These are phyloP conservation scores for Cytospora schulzeri DNA, from an alignment of 2,329 filamentous ascomycete species.

Conservation along the genomic window DNA sequence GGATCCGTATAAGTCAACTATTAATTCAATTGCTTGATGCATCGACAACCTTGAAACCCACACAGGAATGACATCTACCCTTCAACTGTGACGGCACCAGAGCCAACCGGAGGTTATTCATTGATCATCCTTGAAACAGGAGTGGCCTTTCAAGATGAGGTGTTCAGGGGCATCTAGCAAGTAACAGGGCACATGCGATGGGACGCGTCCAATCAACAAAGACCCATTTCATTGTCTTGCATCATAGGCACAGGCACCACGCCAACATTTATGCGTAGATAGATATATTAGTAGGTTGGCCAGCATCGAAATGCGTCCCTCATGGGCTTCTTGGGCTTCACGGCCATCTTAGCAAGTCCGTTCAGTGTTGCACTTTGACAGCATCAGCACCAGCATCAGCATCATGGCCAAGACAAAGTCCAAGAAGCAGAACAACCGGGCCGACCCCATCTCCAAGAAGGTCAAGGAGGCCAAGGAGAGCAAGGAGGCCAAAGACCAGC, in stretches of 20 bases:
- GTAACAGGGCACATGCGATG: neutral
- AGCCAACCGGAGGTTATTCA: neutral
- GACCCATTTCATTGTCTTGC: conserved; percentile 3
- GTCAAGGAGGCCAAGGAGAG: conserved; percentile 4
- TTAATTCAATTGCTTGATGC: no score
- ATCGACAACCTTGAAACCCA: neutral
- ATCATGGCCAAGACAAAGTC: conserved; percentile 20
- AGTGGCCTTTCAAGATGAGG: neutral
- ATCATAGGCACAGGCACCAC: neutral
- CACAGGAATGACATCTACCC: neutral
- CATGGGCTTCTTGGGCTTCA: neutral
- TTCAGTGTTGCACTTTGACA: neutral
- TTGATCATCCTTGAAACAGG: neutral
- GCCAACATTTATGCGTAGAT: neutral
- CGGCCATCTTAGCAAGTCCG: neutral
- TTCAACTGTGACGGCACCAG: neutral
- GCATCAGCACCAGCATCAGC: neutral
- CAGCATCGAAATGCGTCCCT: neutral
- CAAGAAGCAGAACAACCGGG: conserved; percentile 25
- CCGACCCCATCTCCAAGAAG: conserved; percentile 24
- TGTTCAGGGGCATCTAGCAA: neutral
- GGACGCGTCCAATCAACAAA: conserved; percentile 8
- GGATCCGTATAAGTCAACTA: no score
- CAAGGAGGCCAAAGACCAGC: conserved; percentile 11
- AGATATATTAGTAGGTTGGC: neutral